Percentiles rank a stretch among this genome's conserved stretches.
Evolutionary conservation across 2,329 filamentous ascomycete species (phyloP).

Genomic region (Aspergillus ruber): DNA sequence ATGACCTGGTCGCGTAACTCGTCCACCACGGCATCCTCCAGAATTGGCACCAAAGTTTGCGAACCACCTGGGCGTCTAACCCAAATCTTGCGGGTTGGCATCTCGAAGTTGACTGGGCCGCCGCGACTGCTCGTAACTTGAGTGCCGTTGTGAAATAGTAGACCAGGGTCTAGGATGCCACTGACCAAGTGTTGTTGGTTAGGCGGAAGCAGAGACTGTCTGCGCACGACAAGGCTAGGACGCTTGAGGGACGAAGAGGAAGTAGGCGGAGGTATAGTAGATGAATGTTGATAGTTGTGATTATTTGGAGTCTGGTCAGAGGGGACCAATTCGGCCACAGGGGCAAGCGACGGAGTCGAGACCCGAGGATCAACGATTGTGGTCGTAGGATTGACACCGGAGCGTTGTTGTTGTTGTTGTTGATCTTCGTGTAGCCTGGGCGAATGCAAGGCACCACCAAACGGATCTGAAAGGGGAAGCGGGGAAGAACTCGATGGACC

Average conservation of each 20-base stretch:
- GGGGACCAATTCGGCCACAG: constrained; percentile 21
- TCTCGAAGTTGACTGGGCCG: constrained; percentile 21
- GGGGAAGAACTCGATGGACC: constrained; percentile 12
- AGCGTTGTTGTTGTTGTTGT: constrained; percentile 5
- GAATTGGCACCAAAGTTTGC: constrained; percentile 76
- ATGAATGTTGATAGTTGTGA: constrained; percentile 1
- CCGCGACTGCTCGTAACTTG: constrained; percentile 12
- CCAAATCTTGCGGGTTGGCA: constrained; percentile 71
- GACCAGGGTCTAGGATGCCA: constrained; percentile 25
- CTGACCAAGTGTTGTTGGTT: constrained; percentile 34
- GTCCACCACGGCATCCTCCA: constrained; percentile 86
- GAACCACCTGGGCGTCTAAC: constrained; percentile 82
- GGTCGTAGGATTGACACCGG: constrained; percentile 1
- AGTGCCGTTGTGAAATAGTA: constrained; percentile 16
- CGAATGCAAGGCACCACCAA: constrained; percentile 2
- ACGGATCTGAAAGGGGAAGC: constrained; percentile 6
- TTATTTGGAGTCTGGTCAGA: constrained; percentile 8
- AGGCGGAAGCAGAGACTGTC: constrained; percentile 35
- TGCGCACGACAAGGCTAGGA: constrained; percentile 28
- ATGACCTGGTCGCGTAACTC: constrained; percentile 90
- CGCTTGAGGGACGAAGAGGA: constrained; percentile 20
- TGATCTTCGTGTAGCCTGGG: constrained; percentile 1
- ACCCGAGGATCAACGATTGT: constrained; percentile 15
- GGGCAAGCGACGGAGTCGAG: constrained; percentile 18
- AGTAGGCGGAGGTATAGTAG: constrained; percentile 1